Evolutionary conservation across 1,284 basidiomycete species (phyloP).

Genomic region (Cutaneotrichosporon spelunceum): DNA sequence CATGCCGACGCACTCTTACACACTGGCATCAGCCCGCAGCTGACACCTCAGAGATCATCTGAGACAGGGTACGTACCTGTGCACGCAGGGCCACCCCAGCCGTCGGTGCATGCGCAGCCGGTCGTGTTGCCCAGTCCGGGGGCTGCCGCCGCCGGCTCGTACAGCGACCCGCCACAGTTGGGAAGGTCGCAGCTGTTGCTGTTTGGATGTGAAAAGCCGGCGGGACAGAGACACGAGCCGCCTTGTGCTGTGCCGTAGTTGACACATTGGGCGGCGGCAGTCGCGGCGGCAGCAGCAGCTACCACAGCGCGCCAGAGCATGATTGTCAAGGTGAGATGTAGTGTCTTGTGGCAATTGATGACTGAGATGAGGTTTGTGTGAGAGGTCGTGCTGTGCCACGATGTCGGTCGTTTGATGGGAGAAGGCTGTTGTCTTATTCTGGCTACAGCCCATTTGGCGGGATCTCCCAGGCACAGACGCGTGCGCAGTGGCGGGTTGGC

Average conservation of each 20-base stretch:
- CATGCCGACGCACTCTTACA: slow-evolving; percentile 36
- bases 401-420: no score
- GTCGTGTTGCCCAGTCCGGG: slow-evolving; percentile 55
- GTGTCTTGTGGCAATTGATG: neutral
- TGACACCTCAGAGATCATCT: no score
- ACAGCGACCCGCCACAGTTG: slow-evolving; percentile 73
- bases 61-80: slow-evolving; percentile 54
- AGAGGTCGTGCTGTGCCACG: neutral
- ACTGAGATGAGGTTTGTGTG: neutral
- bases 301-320: slow-evolving; percentile 11
- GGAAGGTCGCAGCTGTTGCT: slow-evolving; percentile 48
- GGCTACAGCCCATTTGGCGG: no score
- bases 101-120: slow-evolving; percentile 65
- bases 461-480: no score
- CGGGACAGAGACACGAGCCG: slow-evolving; percentile 63
- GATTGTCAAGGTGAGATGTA: neutral
- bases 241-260: slow-evolving; percentile 13
- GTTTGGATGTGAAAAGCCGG: slow-evolving; percentile 54
- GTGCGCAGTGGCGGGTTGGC: no score
- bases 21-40: slow-evolving; percentile 25
- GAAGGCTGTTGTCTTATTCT: no score
- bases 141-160: slow-evolving; percentile 49
- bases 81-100: slow-evolving; percentile 73
- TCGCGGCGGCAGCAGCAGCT: slow-evolving; percentile 6
- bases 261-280: slow-evolving; percentile 11